Base-by-base conservation (phyloP, 352 stramenopile genomes). In the Phytophthora ohioensis region DNA sequence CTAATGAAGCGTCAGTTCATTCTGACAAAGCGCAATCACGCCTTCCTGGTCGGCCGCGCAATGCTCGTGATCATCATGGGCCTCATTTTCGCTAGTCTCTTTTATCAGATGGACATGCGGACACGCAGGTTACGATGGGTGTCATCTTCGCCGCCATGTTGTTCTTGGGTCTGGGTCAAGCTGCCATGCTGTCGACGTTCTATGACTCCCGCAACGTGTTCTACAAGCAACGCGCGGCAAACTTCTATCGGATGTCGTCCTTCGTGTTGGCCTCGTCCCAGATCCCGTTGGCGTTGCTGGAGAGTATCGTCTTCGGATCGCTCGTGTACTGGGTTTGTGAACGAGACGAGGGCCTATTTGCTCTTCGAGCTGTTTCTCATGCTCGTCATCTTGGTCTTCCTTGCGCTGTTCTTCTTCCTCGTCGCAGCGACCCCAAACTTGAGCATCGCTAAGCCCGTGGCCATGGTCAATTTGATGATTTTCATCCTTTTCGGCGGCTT, bases 151-250 rank as follows among this genome's bases (percentile, higher is more conserved):
- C 91, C 45, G 82, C 76, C 13, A 76, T 92, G 71, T 61, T 98
- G 35, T 81, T 95, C 68, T 75, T 95, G 30, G 82, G 77, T 3
- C 67, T 98, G 46, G 87, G 88, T 38, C 83, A 91, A 47, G 79
- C 91, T 49, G 82, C 76, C 15, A 76, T 92, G 71, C 64, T 98
- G 32, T 81, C 90, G 30, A 88, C 81, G 17, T 93, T 97, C 60
- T 92, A 94, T 60, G 76, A 92, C 27, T 76, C 78, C 0, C 81
- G 82, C 5, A 74, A 67, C 15, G 67, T 93, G 2, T 98, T 95
- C 69, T 97, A 97, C 81, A 97, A 97, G 64, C 92, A 98, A 56
- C 80, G 82, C 9, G 86, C 86, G 32, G 81, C 84, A 2, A 97
- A 97, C 58, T 97, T 97, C 62, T 97, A 93, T 62, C 86, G 87